Percentiles rank a stretch among this genome's conserved stretches.
Evolutionary conservation across 345 rosid genomes (phyloP).

Genomic region (Theobroma cacao): DNA sequence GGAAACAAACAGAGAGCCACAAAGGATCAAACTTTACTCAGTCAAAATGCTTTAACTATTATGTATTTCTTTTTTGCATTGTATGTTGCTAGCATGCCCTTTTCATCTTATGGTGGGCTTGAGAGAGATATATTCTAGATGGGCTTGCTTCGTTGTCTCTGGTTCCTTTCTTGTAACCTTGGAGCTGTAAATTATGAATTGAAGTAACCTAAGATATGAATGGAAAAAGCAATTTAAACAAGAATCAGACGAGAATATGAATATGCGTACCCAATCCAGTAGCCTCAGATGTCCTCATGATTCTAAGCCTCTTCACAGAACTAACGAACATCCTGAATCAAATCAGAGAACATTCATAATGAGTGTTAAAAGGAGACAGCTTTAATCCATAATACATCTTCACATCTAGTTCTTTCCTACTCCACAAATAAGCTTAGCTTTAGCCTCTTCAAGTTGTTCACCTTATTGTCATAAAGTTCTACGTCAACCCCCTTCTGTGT

Average conservation of each 20-base stretch:
- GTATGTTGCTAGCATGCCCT: slow-evolving; percentile 22
- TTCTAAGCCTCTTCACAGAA: slow-evolving; percentile 84
- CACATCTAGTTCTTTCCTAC: neutral
- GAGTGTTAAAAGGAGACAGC: neutral
- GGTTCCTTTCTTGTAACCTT: slow-evolving; percentile 28
- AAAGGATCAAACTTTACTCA: slow-evolving; percentile 15
- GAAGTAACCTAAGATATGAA: slow-evolving; percentile 14
- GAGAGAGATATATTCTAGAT: slow-evolving; percentile 14
- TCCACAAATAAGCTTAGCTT: neutral
- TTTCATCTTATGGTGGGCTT: slow-evolving; percentile 4
- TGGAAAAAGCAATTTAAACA: neutral
- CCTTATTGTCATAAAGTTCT: neutral
- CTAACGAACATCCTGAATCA: slow-evolving; percentile 65
- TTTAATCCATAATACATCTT: neutral
- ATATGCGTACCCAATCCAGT: slow-evolving; percentile 58
- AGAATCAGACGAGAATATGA: slow-evolving; percentile 16
- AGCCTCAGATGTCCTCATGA: slow-evolving; percentile 80
- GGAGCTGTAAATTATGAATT: slow-evolving; percentile 33
- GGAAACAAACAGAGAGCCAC: slow-evolving; percentile 20
- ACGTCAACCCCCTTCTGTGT: neutral
- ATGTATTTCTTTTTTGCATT: slow-evolving; percentile 18
- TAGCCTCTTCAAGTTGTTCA: neutral
- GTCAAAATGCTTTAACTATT: slow-evolving; percentile 25
- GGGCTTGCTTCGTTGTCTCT: slow-evolving; percentile 29
- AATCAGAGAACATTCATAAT: neutral